A percentile compares a stretch with the other conserved stretches of the same genome.
Conservation (phyloP, 495 filamentous ascomycete species). For the Amphirosellinia nigrospora region DNA sequence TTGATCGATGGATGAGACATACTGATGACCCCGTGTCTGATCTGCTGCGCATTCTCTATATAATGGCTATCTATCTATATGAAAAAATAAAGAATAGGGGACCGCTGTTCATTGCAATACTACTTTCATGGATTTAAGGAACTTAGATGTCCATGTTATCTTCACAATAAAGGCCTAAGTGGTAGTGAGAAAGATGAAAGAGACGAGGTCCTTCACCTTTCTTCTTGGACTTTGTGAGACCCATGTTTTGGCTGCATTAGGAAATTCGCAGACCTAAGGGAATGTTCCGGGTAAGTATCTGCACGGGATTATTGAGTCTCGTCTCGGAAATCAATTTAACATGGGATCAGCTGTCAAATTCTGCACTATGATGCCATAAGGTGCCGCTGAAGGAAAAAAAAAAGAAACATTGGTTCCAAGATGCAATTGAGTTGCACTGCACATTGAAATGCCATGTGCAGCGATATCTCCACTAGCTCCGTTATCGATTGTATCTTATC, state of each 20-base stretch:
- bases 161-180: background rate
- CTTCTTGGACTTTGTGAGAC: slow-evolving; percentile 8
- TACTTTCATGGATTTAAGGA: background rate
- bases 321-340: background rate
- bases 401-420: background rate
- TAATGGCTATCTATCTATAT: too few species aligned
- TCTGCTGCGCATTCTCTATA: too few species aligned
- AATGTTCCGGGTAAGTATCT: background rate
- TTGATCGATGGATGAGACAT: background rate
- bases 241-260: background rate
- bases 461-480: background rate
- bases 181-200: background rate
- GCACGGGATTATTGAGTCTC: background rate
- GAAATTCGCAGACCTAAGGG: slow-evolving; percentile 6
- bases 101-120: background rate
- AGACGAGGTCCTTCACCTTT: background rate
- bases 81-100: background rate
- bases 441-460: slow-evolving; percentile 1
- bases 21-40: too few species aligned
- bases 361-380: background rate
- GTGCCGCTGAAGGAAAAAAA: background rate
- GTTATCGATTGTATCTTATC: slow-evolving; percentile 4
- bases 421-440: background rate
- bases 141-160: background rate
- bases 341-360: background rate